Evolutionary conservation across 768 basidiomycete species (phyloP).

Genomic region (Cystobasidium ongulense): DNA sequence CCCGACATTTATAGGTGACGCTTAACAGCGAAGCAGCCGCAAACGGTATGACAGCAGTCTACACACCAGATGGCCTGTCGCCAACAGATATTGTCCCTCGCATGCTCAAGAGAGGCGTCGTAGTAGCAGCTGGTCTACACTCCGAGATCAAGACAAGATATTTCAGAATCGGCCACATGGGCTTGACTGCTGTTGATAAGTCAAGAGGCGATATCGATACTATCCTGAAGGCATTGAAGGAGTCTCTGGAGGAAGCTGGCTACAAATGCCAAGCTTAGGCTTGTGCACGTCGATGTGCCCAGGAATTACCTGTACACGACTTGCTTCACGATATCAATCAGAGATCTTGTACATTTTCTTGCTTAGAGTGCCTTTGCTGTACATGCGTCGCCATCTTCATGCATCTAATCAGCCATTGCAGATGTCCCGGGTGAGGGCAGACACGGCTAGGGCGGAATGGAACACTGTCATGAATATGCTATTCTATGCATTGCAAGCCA

Average conservation of each 20-base stretch:
- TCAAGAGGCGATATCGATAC: slow-evolving; percentile 30
- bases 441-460: too few species aligned
- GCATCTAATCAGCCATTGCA: too few species aligned
- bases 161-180: slow-evolving; percentile 33
- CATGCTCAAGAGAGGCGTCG: slow-evolving; percentile 61
- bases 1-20: slow-evolving; percentile 52
- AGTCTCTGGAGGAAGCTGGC: slow-evolving; percentile 31
- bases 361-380: too few species aligned
- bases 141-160: slow-evolving; percentile 38
- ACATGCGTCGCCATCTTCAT: too few species aligned
- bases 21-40: slow-evolving; percentile 58
- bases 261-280: slow-evolving; percentile 29
- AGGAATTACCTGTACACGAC: too few species aligned
- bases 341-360: too few species aligned
- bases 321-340: too few species aligned
- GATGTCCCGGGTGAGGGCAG: too few species aligned
- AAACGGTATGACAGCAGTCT: slow-evolving; percentile 92
- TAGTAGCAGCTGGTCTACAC: slow-evolving; percentile 83
- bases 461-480: too few species aligned
- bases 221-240: slow-evolving; percentile 31
- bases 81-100: slow-evolving; percentile 69
- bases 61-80: slow-evolving; percentile 71
- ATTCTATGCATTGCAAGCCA: neutral
- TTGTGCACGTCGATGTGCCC: too few species aligned
- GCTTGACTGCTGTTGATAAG: slow-evolving; percentile 28